phyloP scores from a whole-genome alignment of 768 basidiomycete genomes.

The Leccinum subgranulosum region DNA sequence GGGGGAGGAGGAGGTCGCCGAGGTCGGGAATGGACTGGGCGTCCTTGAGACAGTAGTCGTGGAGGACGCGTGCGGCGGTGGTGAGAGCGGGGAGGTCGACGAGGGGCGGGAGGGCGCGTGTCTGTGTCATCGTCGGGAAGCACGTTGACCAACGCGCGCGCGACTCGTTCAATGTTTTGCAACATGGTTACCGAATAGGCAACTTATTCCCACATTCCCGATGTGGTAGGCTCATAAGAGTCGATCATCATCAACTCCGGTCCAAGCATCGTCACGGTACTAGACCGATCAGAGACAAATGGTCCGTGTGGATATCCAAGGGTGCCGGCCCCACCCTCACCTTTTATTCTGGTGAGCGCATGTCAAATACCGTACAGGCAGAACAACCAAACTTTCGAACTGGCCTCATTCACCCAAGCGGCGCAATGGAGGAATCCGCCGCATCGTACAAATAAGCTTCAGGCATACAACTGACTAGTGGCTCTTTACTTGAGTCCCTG shows the following conservation, averaged over 20 bases:
- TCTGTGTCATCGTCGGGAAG: slow-evolving; percentile 16
- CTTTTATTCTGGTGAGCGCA: slow-evolving; percentile 28
- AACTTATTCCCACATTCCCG: slow-evolving; percentile 1
- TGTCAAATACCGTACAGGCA: slow-evolving; percentile 78
- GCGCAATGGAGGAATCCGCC: slow-evolving; percentile 87
- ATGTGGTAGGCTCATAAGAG: neutral
- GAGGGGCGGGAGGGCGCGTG: slow-evolving; percentile 19
- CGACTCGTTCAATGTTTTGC: neutral
- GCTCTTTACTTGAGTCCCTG: slow-evolving; percentile 84
- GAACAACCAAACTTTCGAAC: slow-evolving; percentile 74
- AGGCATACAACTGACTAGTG: slow-evolving; percentile 91
- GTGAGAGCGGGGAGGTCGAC: slow-evolving; percentile 64
- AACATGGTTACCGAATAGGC: neutral
- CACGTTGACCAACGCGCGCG: neutral
- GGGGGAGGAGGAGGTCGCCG: slow-evolving; percentile 63
- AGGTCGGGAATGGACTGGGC: slow-evolving; percentile 72
- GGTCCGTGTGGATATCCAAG: no score
- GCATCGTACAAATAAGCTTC: slow-evolving; percentile 89
- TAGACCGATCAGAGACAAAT: no score
- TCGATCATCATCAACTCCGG: slow-evolving; percentile 41
- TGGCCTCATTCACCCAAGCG: slow-evolving; percentile 87
- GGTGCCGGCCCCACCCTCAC: no score
- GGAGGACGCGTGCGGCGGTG: slow-evolving; percentile 62
- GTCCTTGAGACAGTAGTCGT: slow-evolving; percentile 71
- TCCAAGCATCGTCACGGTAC: no score